Evolutionary conservation across 257 asterid species (phyloP).

Genomic region (Coffea eugenioides): DNA sequence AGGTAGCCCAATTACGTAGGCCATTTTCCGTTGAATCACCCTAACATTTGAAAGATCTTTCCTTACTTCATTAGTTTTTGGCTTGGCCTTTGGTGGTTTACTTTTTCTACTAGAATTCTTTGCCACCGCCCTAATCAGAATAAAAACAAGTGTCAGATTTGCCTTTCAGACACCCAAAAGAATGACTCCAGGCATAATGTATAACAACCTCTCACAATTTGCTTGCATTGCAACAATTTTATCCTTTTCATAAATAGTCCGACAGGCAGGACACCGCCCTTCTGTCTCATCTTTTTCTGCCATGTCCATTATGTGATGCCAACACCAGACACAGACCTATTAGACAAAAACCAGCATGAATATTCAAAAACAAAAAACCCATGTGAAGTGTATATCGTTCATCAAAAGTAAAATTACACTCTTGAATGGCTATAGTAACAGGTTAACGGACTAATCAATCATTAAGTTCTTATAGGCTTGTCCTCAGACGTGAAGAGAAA

Average conservation of each 20-base stretch:
- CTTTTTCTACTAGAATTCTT: constrained; percentile 54
- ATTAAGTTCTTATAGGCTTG: neutral
- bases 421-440: neutral
- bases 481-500: neutral
- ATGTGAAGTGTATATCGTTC: neutral
- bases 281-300: constrained; percentile 82
- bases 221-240: constrained; percentile 82
- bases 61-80: constrained; percentile 70
- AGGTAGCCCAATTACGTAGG: constrained; percentile 90
- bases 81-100: constrained; percentile 78
- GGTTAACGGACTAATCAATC: neutral
- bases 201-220: constrained; percentile 61
- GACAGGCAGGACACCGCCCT: constrained; percentile 97
- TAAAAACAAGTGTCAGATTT: constrained; percentile 13
- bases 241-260: constrained; percentile 77
- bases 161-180: constrained; percentile 17
- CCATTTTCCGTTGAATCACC: constrained; percentile 95
- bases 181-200: constrained; percentile 11
- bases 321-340: constrained; percentile 96
- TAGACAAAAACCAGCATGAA: constrained; percentile 6
- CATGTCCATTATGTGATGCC: constrained; percentile 96
- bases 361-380: neutral
- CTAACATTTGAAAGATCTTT: constrained; percentile 83
- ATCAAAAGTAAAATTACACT: no score
- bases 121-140: constrained; percentile 45